A percentile compares a stretch with the other conserved stretches of the same genome.
Conservation (phyloP, 2,329 filamentous ascomycete species). For the Diaporthe caulivora region DNA sequence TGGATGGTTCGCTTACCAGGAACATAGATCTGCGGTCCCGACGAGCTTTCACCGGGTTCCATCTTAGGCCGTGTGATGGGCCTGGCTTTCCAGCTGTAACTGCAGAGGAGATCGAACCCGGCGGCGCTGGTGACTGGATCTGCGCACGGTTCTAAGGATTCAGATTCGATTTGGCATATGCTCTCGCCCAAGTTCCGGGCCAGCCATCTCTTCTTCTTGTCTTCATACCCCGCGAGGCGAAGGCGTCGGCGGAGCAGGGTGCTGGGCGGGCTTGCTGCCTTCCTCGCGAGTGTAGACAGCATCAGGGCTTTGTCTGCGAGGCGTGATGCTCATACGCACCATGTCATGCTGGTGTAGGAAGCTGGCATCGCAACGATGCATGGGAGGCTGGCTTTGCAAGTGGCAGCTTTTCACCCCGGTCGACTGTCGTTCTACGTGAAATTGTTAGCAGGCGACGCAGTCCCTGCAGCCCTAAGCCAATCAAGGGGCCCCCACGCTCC, state of each 20-base stretch:
- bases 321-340: neutral
- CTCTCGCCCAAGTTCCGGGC: constrained; percentile 25
- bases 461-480: neutral
- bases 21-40: constrained; percentile 29
- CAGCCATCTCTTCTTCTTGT: constrained; percentile 27
- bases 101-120: constrained; percentile 35
- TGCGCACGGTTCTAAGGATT: constrained; percentile 19
- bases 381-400: neutral
- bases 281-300: neutral
- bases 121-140: constrained; percentile 28
- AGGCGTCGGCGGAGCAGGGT: constrained; percentile 28
- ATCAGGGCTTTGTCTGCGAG: constrained; percentile 20
- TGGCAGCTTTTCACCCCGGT: neutral
- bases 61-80: neutral
- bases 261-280: neutral
- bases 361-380: neutral
- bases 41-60: neutral
- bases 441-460: neutral
- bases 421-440: neutral
- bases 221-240: constrained; percentile 26
- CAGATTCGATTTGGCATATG: neutral
- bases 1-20: constrained; percentile 25
- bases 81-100: constrained; percentile 36
- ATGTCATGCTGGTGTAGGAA: neutral
- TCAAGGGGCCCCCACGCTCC: neutral